Percentiles rank a stretch among this genome's conserved stretches.
These are phyloP conservation scores for Bruguiera gymnorhiza DNA, from an alignment of 345 rosid species.

Conservation along the genomic window DNA sequence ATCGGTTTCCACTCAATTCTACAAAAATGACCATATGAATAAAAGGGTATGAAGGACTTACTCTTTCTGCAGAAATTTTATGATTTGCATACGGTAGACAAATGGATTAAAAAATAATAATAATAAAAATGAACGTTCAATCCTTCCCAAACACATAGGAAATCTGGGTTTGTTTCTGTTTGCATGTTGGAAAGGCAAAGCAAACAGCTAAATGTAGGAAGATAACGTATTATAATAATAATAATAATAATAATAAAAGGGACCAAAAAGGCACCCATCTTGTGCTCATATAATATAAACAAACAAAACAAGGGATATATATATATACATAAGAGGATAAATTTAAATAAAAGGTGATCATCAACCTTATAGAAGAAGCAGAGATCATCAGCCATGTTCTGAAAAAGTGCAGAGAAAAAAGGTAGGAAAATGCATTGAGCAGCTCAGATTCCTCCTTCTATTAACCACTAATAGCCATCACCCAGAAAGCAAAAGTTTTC, in stretches of 20 bases:
- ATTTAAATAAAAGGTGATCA: background rate
- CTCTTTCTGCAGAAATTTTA: background rate
- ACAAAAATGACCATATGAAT: constrained; percentile 1
- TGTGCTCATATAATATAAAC: constrained; percentile 6
- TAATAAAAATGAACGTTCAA: background rate
- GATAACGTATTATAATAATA: constrained; percentile 7
- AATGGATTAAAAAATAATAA: background rate
- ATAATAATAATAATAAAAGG: constrained; percentile 31
- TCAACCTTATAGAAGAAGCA: constrained; percentile 69
- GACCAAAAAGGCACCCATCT: background rate
- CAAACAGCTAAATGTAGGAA: constrained; percentile 16
- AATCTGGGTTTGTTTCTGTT: constrained; percentile 31
- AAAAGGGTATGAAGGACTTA: background rate
- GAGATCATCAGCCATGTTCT: constrained; percentile 73
- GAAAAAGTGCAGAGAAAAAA: constrained; percentile 24
- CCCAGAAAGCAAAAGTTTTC: background rate
- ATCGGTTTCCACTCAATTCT: constrained; percentile 12
- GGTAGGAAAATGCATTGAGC: constrained; percentile 48
- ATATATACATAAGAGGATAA: background rate
- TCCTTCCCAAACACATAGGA: constrained; percentile 10
- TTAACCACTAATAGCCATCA: background rate
- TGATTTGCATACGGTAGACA: background rate
- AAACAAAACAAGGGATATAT: background rate
- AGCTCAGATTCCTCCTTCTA: constrained; percentile 19
- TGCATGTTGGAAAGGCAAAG: constrained; percentile 8